Evolutionary conservation across 768 basidiomycete species (phyloP), one percentile per base, ranked within the genome.

Genomic region (Crepidotus variabilis): DNA sequence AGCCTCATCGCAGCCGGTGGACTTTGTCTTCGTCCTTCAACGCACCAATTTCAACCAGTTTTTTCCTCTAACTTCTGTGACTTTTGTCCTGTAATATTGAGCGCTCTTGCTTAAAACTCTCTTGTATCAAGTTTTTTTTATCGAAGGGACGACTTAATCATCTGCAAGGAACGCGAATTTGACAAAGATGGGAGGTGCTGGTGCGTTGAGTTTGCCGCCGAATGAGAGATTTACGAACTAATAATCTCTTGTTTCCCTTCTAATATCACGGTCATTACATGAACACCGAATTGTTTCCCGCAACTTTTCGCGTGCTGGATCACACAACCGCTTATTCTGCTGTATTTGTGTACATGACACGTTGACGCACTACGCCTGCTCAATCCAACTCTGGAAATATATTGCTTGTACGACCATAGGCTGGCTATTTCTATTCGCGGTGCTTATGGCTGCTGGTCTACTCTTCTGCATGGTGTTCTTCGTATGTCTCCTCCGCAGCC

Each of bases 401-500:
- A 52, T 47, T 54, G 20, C 21, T 45, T 51, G 43, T 23, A 23
- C 18, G 56, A 39, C 58, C 47, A 46, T 54, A 95, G 94, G 92
- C 69, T 98, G 95, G 96, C 75, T 99, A 61, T 99, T 97, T 78
- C 83, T 98, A 64, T 94, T 98, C 71, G 85, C 93, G 69, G 95
- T 98, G 70, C 86, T 98, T 54, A 86, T 93, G 85, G 90, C 94
- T 63, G 96, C 95, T 18, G 94, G 88, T 33, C 79, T 98, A 57
- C 78, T 99, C 58, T 99, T 99, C 78, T 97, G 94, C 64, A 94
- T 94, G 90, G 97, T 99, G 70, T 99, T 98, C 81, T 99, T 97
- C 75, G 96, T 98, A 66, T 73, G 93, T 88, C 46, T 21, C 28
- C 14, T 16, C 50, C 18, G 14, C 28, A 51, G 13, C 18, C 39